These are phyloP conservation scores for Candida sp. DNA, from an alignment of 1,139 yeast genomes.

Conservation along the genomic window DNA sequence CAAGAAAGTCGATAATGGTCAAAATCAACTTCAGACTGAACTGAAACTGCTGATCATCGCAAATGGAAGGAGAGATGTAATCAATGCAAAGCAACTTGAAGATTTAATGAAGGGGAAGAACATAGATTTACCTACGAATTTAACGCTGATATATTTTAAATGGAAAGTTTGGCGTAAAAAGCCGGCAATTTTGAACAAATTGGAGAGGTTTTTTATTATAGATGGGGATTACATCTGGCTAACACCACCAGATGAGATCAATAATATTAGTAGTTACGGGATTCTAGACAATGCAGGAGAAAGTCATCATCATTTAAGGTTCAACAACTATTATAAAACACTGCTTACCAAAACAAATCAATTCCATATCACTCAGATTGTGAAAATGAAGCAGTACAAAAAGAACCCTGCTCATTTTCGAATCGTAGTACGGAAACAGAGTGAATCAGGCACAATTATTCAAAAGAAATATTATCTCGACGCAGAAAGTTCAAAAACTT, in stretches of 20 bases:
- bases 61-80: slow-evolving; percentile 3
- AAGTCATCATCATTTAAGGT: slow-evolving; percentile 41
- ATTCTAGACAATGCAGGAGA: slow-evolving; percentile 25
- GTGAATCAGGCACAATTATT: slow-evolving; percentile 28
- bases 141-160: slow-evolving; percentile 42
- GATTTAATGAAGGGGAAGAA: slow-evolving; percentile 33
- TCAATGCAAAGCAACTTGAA: slow-evolving; percentile 29
- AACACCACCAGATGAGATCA: slow-evolving; percentile 68
- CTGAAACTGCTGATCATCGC: not conserved
- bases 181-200: slow-evolving; percentile 75
- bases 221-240: slow-evolving; percentile 94
- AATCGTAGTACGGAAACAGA: slow-evolving; percentile 66
- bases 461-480: slow-evolving; percentile 84
- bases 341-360: slow-evolving; percentile 75
- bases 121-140: slow-evolving; percentile 31
- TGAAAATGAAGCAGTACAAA: slow-evolving; percentile 71
- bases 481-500: slow-evolving; percentile 58
- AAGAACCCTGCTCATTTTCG: slow-evolving; percentile 82
- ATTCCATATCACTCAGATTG: slow-evolving; percentile 79
- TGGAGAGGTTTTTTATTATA: slow-evolving; percentile 79
- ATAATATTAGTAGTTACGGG: slow-evolving; percentile 29
- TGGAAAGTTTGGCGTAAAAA: slow-evolving; percentile 89
- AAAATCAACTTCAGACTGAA: slow-evolving; percentile 4
- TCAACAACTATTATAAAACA: slow-evolving; percentile 35
- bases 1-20: slow-evolving; percentile 2